A percentile compares a stretch with the other conserved stretches of the same genome.
phyloP scores from a whole-genome alignment of 345 rosid species.

The Ricinus communis region DNA sequence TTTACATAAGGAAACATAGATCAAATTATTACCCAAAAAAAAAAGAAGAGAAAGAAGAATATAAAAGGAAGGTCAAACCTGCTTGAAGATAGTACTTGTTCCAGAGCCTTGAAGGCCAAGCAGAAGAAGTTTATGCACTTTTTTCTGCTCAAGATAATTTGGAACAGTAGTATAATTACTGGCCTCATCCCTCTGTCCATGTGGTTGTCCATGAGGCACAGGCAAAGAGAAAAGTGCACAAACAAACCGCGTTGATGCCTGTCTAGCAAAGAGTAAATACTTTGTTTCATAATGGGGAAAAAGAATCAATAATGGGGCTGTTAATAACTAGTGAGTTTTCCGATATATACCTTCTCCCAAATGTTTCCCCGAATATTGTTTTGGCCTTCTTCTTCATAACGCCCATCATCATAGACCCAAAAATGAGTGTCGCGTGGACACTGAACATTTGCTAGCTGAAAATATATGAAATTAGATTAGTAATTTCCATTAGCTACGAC shows the following conservation, averaged over 20 bases:
- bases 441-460: conserved; percentile 71
- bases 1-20: not conserved
- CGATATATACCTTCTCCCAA: conserved; percentile 69
- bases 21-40: not conserved
- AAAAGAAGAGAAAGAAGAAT: not conserved
- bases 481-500: conserved; percentile 2
- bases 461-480: conserved; percentile 17
- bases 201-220: conserved; percentile 71
- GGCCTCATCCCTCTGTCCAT: conserved; percentile 63
- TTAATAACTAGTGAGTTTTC: conserved; percentile 10
- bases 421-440: conserved; percentile 83
- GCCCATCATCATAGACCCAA: conserved; percentile 86
- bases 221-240: conserved; percentile 90
- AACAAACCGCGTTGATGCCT: conserved; percentile 89
- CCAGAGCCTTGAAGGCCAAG: conserved; percentile 89
- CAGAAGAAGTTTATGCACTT: conserved; percentile 77
- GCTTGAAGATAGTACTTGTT: conserved; percentile 96
- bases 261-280: conserved; percentile 41
- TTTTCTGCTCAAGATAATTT: conserved; percentile 79
- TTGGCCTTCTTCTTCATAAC: conserved; percentile 87
- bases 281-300: conserved; percentile 19
- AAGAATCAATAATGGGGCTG: conserved; percentile 5
- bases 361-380: conserved; percentile 79
- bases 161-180: conserved; percentile 73
- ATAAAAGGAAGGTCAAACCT: conserved; percentile 40